These are phyloP conservation scores for Perilla frutescens DNA, from an alignment of 257 asterid genomes.

Conservation along the genomic window DNA sequence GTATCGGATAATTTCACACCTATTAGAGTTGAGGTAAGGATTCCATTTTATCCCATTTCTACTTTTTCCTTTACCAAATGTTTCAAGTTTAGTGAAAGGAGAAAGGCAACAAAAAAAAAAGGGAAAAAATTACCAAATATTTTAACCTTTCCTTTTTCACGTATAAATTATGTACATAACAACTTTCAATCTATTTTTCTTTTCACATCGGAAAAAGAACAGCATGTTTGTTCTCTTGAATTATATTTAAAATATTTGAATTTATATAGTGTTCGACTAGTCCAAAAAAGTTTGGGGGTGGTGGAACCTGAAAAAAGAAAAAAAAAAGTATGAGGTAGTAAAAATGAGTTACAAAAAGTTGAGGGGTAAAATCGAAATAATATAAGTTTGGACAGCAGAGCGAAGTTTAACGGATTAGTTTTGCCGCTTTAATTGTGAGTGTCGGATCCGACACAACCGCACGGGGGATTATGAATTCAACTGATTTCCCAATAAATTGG, in stretches of 20 bases:
- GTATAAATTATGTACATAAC: too few relatives aligned
- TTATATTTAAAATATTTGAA: too few relatives aligned
- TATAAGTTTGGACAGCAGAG: background rate
- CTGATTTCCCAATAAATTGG: constrained; percentile 27
- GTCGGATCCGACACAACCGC: constrained; percentile 29
- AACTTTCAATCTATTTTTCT: too few relatives aligned
- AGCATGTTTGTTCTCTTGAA: too few relatives aligned
- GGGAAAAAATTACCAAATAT: background rate
- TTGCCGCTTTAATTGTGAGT: constrained; percentile 40
- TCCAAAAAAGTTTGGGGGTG: too few relatives aligned
- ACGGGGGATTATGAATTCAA: constrained; percentile 1
- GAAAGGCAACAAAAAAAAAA: background rate
- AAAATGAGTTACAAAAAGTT: background rate
- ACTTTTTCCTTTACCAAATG: too few relatives aligned
- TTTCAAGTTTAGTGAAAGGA: background rate
- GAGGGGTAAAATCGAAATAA: constrained; percentile 18
- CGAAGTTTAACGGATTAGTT: constrained; percentile 27
- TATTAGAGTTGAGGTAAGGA: too few relatives aligned
- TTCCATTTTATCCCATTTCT: too few relatives aligned
- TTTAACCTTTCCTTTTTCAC: background rate
- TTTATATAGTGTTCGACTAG: too few relatives aligned
- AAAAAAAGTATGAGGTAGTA: background rate
- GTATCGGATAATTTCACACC: too few relatives aligned
- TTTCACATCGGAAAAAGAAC: too few relatives aligned
- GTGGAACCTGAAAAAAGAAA: background rate